A percentile compares a stretch with the other conserved stretches of the same genome.
Evolutionary conservation across 257 asterid species (phyloP).

Genomic region (Prunella vulgaris): DNA sequence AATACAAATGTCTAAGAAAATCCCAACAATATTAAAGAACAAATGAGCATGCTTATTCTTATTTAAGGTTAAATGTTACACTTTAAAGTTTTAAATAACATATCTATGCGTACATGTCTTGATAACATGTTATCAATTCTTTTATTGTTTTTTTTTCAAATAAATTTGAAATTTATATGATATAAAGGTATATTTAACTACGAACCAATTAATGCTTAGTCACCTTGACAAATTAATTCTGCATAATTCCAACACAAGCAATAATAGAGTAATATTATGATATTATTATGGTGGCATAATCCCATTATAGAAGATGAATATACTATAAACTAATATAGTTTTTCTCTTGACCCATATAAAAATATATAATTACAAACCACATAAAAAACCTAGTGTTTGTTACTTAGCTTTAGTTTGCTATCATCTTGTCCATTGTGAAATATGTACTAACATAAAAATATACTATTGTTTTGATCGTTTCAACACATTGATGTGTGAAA

Average conservation of each 20-base stretch:
- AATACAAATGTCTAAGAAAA: too few relatives aligned
- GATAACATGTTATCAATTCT: background rate
- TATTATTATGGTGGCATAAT: background rate
- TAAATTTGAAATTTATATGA: background rate
- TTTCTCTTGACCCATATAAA: slow-evolving; percentile 14
- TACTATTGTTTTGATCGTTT: background rate
- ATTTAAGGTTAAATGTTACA: too few relatives aligned
- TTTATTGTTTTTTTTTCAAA: background rate
- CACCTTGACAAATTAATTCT: background rate
- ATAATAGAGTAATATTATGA: background rate
- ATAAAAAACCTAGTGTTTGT: slow-evolving; percentile 19
- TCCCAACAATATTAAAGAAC: too few relatives aligned
- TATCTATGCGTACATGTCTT: background rate
- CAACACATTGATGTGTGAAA: slow-evolving; percentile 1
- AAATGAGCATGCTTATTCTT: too few relatives aligned
- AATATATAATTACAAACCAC: too few relatives aligned
- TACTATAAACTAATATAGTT: background rate
- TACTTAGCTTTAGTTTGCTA: background rate
- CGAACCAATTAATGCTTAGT: background rate
- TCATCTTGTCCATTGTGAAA: slow-evolving; percentile 15
- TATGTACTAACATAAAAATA: background rate
- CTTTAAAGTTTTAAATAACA: too few relatives aligned
- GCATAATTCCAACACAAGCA: background rate
- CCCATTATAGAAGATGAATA: background rate
- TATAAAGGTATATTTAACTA: too few relatives aligned